phyloP scores from a whole-genome alignment of 371 early-diverging fungal genomes.

The Mucor circinelloides region DNA sequence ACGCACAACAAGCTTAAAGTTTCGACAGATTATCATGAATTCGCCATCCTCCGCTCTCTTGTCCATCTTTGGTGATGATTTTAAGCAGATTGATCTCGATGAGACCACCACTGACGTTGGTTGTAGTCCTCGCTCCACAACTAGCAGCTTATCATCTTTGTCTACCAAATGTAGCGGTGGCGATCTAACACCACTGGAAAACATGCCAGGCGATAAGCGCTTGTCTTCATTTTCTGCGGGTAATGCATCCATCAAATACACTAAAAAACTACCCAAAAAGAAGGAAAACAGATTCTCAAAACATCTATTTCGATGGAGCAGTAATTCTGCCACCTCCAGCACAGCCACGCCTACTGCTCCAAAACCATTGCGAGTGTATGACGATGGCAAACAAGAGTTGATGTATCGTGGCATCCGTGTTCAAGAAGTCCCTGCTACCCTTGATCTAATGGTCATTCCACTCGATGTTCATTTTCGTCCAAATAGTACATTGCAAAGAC shows the following conservation, averaged over 20 bases:
- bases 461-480: constrained; percentile 26
- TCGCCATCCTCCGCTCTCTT: not conserved
- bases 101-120: not conserved
- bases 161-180: not conserved
- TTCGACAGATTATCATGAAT: not conserved
- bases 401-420: constrained; percentile 41
- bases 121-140: too few relatives aligned
- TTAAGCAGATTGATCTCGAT: not conserved
- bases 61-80: not conserved
- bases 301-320: not conserved
- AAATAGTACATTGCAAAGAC: constrained; percentile 34
- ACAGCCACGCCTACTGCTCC: not conserved
- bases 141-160: not conserved
- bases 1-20: constrained; percentile 3
- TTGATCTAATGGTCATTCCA: constrained; percentile 43
- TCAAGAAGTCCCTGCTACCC: constrained; percentile 44
- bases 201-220: not conserved
- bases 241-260: constrained; percentile 1
- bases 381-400: constrained; percentile 37
- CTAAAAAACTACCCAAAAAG: not conserved
- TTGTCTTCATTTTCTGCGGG: not conserved
- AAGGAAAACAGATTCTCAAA: not conserved
- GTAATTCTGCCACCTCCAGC: not conserved
- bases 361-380: not conserved
- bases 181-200: not conserved